Conservation (phyloP, 2,329 filamentous ascomycete species). For the Ophiocordyceps camponoti-saundersi region DNA sequence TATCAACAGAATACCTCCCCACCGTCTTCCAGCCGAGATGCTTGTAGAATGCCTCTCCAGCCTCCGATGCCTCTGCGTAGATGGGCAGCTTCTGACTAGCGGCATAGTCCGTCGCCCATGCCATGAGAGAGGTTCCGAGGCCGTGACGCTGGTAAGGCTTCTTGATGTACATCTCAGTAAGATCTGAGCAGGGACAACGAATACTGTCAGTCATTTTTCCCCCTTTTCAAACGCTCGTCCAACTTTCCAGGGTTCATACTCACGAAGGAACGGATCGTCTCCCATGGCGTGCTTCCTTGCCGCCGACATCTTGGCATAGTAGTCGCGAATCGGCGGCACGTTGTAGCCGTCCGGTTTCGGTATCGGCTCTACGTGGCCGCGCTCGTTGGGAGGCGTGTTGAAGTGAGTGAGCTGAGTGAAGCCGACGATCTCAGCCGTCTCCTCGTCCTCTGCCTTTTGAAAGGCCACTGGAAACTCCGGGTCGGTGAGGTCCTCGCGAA, state of each 20-base stretch:
- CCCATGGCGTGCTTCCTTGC: constrained; percentile 1
- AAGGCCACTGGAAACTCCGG: background rate
- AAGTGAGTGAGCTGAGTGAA: background rate
- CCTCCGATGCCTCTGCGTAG: background rate
- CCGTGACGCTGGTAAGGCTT: background rate
- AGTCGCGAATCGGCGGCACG: background rate
- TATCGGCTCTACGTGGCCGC: background rate
- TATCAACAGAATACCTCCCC: background rate
- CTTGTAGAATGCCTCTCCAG: background rate
- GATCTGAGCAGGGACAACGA: background rate
- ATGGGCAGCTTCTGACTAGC: background rate
- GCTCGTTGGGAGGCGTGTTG: background rate
- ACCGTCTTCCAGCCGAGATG: background rate
- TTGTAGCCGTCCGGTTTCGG: background rate
- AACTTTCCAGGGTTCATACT: background rate
- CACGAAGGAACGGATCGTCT: background rate
- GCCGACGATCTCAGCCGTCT: background rate
- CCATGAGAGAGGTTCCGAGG: background rate
- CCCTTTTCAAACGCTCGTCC: background rate
- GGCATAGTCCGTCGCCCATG: background rate
- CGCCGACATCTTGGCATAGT: background rate
- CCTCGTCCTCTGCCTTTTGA: background rate
- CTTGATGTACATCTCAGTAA: background rate
- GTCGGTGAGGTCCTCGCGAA: background rate
- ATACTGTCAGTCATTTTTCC: background rate